Base-by-base conservation (phyloP, 192 early-diverging fungal genomes). In the Rhizoclosmatium globosum region DNA sequence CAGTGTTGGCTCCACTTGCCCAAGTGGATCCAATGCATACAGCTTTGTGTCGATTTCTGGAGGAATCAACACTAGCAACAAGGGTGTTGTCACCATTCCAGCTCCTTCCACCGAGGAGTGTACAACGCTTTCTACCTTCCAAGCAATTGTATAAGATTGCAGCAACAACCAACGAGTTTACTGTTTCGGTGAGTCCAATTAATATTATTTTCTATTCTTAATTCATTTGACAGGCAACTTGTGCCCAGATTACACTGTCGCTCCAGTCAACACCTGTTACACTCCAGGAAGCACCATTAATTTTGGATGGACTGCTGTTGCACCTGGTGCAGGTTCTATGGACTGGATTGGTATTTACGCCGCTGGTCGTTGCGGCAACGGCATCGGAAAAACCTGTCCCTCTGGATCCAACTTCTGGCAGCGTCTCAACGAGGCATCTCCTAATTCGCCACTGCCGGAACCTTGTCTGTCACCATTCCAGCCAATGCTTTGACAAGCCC, bases 101-200 rank as follows among this genome's bases (percentile, higher is more conserved):
- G 68, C 47, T 47, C 68, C 68, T 15, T 45, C 68, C 3, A 46
- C 46, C 15, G 19, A 11, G 43, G 45, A 15, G 21, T 46, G 2
- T 70, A 70, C 68, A 47, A 17, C n/a, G 71, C 71, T 17, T 72
- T 21, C 38, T 72, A 72, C 53, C 38, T 72, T 21, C n/a, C 57
- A 7, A 57, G 21, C 71, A 44, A 72, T 41, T 23, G 41, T 72
- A 72, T 48, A 38, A n/a, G 19, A 72, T 72, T 23, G 23, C 31
- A 43, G 71, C 71, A 17, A 44, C 48, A n/a, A 57, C 71, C n/a
- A 59, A 72, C 53, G 9, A 9, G 71, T 72, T 72, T 23, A 72
- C 50, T 41, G 71, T 72, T 2, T 72, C 71, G 42, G 67, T 68
- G 7, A 15, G 41, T 45, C 13, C 67, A 19, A 68, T 19, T 19